A percentile compares a stretch with the other conserved stretches of the same genome.
Conservation (phyloP, 2,329 filamentous ascomycete genomes). For the Diplocarpon rosae region DNA sequence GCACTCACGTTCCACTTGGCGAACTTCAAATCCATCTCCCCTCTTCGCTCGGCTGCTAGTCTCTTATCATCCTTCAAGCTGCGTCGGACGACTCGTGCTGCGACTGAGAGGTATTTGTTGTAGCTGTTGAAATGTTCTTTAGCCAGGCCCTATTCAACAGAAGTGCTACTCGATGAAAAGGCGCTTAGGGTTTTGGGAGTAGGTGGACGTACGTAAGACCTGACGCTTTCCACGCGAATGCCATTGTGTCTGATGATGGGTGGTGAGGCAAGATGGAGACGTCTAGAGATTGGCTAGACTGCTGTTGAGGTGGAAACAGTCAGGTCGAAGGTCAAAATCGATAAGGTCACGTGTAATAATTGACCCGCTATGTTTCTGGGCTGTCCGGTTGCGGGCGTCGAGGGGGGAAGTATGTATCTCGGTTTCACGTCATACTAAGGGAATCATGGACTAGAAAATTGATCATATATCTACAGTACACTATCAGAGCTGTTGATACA, state of each 20-base stretch:
- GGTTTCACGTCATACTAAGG: not conserved
- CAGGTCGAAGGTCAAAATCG: not conserved
- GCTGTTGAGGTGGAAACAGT: constrained; percentile 4
- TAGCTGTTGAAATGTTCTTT: constrained; percentile 55
- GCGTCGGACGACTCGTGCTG: constrained; percentile 87
- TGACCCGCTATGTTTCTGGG: not conserved
- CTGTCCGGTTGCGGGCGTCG: too few relatives aligned
- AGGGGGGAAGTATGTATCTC: too few relatives aligned
- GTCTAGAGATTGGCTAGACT: constrained; percentile 13
- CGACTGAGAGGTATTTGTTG: constrained; percentile 98
- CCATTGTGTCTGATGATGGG: constrained; percentile 45
- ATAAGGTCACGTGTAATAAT: constrained; percentile 6
- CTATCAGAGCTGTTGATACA: constrained; percentile 30
- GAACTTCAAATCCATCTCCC: constrained; percentile 80
- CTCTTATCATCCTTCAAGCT: constrained; percentile 94
- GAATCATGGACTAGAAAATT: constrained; percentile 14
- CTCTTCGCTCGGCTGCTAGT: constrained; percentile 76
- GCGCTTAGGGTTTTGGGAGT: not conserved
- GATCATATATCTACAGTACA: constrained; percentile 28
- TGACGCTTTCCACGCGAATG: constrained; percentile 96
- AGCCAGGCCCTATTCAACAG: constrained; percentile 12
- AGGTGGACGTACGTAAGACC: constrained; percentile 51
- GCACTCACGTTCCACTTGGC: constrained; percentile 85
- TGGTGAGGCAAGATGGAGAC: constrained; percentile 14
- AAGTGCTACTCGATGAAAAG: too few relatives aligned